Conservation (phyloP, 73 alveolate genomes). For the Paramecium primaurelia region DNA sequence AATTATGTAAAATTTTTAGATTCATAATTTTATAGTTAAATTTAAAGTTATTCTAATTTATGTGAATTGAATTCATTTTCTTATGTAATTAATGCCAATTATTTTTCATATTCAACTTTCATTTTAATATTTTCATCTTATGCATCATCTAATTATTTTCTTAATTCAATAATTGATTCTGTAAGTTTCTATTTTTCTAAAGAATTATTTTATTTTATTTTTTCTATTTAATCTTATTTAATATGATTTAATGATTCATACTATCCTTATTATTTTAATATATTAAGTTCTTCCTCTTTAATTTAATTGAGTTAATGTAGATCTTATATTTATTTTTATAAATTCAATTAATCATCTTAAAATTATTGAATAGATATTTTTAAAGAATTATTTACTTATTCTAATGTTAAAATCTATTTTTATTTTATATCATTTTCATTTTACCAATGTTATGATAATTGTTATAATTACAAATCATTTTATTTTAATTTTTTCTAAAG, state of each 20-base stretch:
- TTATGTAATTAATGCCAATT: constrained; percentile 10
- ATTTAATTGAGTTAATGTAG: not conserved
- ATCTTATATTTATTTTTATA: not conserved
- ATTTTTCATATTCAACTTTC: constrained; percentile 11
- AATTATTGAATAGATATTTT: not conserved
- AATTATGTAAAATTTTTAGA: not conserved
- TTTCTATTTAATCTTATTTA: not conserved
- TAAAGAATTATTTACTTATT: not conserved
- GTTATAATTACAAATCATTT: not conserved
- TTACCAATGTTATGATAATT: constrained; percentile 29
- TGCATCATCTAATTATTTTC: not conserved
- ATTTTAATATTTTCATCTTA: constrained; percentile 20
- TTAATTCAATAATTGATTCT: not conserved
- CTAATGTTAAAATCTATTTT: not conserved
- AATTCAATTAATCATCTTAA: not conserved
- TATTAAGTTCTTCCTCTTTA: not conserved
- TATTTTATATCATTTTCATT: constrained; percentile 33
- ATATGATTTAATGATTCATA: not conserved
- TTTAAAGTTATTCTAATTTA: not conserved
- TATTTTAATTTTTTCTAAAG: not conserved
- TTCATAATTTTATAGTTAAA: not conserved
- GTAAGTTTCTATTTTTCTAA: not conserved
- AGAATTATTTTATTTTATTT: not conserved
- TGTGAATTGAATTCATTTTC: not conserved
- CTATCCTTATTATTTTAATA: not conserved